Base-by-base conservation (phyloP, 1,284 basidiomycete genomes). In the Gomphus bonarii region DNA sequence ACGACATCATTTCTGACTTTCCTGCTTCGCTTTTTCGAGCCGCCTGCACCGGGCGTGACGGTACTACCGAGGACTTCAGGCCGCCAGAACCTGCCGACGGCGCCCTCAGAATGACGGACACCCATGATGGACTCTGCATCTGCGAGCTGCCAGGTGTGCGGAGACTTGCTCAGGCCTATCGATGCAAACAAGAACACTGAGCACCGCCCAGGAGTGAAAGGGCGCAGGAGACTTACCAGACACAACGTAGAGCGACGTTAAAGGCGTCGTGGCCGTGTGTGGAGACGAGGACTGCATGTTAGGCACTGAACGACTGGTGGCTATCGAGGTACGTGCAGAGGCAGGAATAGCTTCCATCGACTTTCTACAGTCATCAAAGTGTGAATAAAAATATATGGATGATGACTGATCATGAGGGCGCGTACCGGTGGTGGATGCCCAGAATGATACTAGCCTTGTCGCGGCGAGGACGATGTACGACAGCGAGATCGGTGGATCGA, bases 61-160 rank as follows among this genome's bases (percentile, higher is more conserved):
- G 89, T 92, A 67, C 84, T 91, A 2, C 90, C 92, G 11, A 92
- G 82, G 48, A 97, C 89, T 70, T 97, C 95, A 47, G 95, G 91
- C 55, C 94, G 77, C 93, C 93, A 97, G 81, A 90, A 97, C 50
- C 92, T 80, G 59, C 82, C 86, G 47, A 97, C 89, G 42, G 93
- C 93, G 63, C 90, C 87, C 52, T 94, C 90, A 36, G 81, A 78
- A 63, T 95, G 91, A 66, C 91, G 83, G 42, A 95, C 77, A 57
- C 92, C 90, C 58, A 85, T 71, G 54, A 91, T 85, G 5, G 90
- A 81, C 68, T 95, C 93, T 3, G 87, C 84, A 69, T 97, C 94
- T 0, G 92, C 88, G 43, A 95, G 78, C 1, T 92, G 91, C 95
- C 95, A 97, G n/a, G 88, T 91, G 67, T 90, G 85, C 1, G 89